These are phyloP conservation scores for Phaeoacremonium minimum DNA, from an alignment of 2,329 filamentous ascomycete genomes.

Conservation along the genomic window DNA sequence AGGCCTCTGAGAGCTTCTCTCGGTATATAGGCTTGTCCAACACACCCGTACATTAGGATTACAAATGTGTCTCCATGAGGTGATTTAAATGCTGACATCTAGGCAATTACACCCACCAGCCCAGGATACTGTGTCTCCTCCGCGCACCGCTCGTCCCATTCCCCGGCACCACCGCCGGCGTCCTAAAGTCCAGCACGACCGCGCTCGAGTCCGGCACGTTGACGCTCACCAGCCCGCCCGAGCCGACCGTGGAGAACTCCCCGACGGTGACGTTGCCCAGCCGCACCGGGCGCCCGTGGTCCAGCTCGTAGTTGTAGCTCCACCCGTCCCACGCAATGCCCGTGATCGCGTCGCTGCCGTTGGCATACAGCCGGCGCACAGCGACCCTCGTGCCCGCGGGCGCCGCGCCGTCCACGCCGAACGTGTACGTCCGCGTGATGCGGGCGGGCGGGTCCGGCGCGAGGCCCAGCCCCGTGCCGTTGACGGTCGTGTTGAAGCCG, in stretches of 20 bases:
- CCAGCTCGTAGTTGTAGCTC: slow-evolving; percentile 58
- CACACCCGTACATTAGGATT: too few species aligned
- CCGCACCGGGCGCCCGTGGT: slow-evolving; percentile 45
- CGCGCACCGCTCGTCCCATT: too few species aligned
- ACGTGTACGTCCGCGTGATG: slow-evolving; percentile 31
- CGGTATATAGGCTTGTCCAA: too few species aligned
- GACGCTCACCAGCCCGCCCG: slow-evolving; percentile 14
- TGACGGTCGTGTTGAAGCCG: slow-evolving; percentile 54
- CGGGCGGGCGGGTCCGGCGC: slow-evolving; percentile 17
- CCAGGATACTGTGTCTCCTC: too few species aligned
- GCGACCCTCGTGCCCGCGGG: slow-evolving; percentile 25
- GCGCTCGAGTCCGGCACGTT: slow-evolving; percentile 37
- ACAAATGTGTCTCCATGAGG: too few species aligned
- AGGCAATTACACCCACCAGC: too few species aligned
- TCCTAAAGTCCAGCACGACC: slow-evolving; percentile 28
- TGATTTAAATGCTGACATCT: too few species aligned
- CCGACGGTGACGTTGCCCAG: slow-evolving; percentile 51
- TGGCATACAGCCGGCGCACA: slow-evolving; percentile 46
- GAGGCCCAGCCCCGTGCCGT: slow-evolving; percentile 25
- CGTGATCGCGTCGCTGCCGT: slow-evolving; percentile 59
- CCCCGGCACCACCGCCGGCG: too few species aligned
- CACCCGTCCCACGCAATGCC: slow-evolving; percentile 58
- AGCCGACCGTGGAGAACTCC: slow-evolving; percentile 20
- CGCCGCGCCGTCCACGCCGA: slow-evolving; percentile 27
- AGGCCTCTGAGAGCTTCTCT: too few species aligned